Base-by-base conservation (phyloP, 768 basidiomycete species). In the Candolleomyces aberdarensis region DNA sequence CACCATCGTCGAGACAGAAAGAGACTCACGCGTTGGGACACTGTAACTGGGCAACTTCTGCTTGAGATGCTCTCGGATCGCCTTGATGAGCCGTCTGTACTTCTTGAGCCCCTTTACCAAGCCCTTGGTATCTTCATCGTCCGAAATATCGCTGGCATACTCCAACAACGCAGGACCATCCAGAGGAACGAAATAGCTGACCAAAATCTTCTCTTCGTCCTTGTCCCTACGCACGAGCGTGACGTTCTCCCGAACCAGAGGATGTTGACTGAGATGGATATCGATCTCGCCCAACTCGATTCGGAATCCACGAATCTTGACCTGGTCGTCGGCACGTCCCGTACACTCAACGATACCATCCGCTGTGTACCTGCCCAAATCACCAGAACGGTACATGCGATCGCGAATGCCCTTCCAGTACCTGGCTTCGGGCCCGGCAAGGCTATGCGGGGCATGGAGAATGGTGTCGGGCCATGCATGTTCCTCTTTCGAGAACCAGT, bases 281-380 rank as follows among this genome's bases (percentile, higher is more conserved):
- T 99, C 97, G 65, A 99, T 97, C 73, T 99, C 97, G 19, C 60
- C 96, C 7, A 98, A 83, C 72, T 99, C 97, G 69, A 99, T 98
- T 26, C 97, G 83, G 87, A 99, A 99, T 1, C 97, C 97, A 58
- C 97, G 91, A 74, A 99, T 98, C 78, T 99, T 98, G 77, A 99
- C 93, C 71, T 99, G 97, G 70, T 98, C 96, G 71, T 99, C 97
- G 1, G 96, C 96, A 20, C 97, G 86, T 19, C 97, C 97, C 0
- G 92, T 95, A 71, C 97, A 98, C 73, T 99, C 97, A 11, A 99
- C 97, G 36, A 84, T 86, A 5, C 97, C 97, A 71, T 91, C 84
- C 1, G 97, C 92, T 36, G 90, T 78, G 74, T 99, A 99, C 5
- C 97, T 87, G 2, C 97, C 97, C 4, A 99, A 83, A 75, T 99